Evolutionary conservation across 495 filamentous ascomycete genomes (phyloP), one percentile per base, ranked within the genome.

Genomic region (Hypoxylon lenormandii): DNA sequence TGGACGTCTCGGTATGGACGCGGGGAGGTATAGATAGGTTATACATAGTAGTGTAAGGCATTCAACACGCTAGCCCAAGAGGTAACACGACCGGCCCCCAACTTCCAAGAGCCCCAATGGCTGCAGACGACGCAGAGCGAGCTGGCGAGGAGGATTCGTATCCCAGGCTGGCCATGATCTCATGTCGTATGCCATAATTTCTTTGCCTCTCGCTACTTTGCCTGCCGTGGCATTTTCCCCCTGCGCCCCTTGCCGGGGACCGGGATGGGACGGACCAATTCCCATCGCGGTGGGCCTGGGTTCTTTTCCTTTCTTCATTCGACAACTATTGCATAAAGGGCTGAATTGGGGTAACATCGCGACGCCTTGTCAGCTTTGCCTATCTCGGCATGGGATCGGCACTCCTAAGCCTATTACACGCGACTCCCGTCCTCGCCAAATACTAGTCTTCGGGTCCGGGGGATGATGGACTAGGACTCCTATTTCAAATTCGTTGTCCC

Each of bases 141-240:
- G 16, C 5, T 52, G 61, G 11, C 52, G 42, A 37, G 16, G 12
- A 58, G 61, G 61, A 65, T 58, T 26, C n/a, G 45, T 16, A 58
- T 58, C 61, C 61, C 33, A 26, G 61, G 19, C 22, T 4, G 13
- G 46, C 52, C 43, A 50, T 57, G 52, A 57, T 56, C 33, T 50
- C 52, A 57, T 21, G 52, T 40, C 21, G 36, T 38, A 55, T 43
- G 33, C 30, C 13, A 36, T 19, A 30, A 51, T 51, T 33, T 51
- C 48, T 8, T 10, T 6, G 42, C 16, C 16, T 18, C 16, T 4
- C 2, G 30, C 30, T 33, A 8, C 10, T 33, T 33, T 33, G 30
- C 30, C 30, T 33, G 30, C 30, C 30, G 30, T 33, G 30, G 3
- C 30, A 4, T 33, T 33, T 28, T 28, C 26, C 26, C 26, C 30